These are phyloP conservation scores for Olyra latifolia DNA, from an alignment of 176 grass and related monocot genomes.

Conservation along the genomic window DNA sequence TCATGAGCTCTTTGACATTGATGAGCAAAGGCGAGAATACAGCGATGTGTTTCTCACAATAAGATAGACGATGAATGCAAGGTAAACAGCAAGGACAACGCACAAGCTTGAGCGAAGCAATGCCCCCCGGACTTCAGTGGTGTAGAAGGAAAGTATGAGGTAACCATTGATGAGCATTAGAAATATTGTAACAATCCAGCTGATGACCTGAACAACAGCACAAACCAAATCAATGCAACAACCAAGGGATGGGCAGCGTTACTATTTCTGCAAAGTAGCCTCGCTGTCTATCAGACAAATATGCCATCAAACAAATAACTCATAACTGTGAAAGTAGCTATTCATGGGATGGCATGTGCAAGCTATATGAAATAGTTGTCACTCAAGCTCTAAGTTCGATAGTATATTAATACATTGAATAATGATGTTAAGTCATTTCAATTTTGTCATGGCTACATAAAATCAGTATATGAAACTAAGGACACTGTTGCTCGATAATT, in stretches of 20 bases:
- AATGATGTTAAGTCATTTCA: background rate
- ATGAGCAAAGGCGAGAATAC: constrained; percentile 52
- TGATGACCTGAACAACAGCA: constrained; percentile 60
- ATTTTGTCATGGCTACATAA: background rate
- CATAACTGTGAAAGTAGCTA: background rate
- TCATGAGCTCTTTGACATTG: constrained; percentile 60
- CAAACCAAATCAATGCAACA: background rate
- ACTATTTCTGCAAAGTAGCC: background rate
- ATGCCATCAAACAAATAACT: constrained; percentile 3
- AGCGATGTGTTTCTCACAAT: constrained; percentile 51
- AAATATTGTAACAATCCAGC: constrained; percentile 81
- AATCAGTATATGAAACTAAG: background rate
- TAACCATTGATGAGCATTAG: constrained; percentile 95
- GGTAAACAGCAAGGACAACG: constrained; percentile 51
- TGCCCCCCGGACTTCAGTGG: constrained; percentile 57
- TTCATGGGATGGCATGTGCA: background rate
- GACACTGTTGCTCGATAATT: background rate
- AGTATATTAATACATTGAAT: constrained; percentile 3
- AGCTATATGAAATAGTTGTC: background rate
- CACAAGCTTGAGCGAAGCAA: constrained; percentile 70
- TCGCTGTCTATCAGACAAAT: background rate
- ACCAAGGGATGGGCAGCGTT: background rate
- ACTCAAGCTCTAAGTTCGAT: background rate
- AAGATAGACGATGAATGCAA: constrained; percentile 79
- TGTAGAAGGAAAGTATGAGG: constrained; percentile 79